Base-by-base conservation (phyloP, 176 grass and related monocot genomes). In the Urochloa ruziziensis region DNA sequence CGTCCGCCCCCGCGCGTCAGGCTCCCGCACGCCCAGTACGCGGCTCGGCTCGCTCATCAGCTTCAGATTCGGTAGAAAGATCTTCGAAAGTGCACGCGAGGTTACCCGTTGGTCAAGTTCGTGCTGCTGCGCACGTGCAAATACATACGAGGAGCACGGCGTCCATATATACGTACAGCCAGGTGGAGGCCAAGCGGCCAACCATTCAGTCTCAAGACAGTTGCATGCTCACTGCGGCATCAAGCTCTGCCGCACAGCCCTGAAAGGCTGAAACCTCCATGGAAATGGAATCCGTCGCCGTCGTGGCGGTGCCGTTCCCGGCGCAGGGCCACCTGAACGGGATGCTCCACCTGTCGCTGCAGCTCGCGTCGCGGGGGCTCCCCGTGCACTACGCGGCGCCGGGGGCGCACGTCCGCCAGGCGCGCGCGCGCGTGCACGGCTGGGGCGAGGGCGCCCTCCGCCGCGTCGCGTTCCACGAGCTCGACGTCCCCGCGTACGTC, bases 311-410 rank as follows among this genome's bases (percentile, higher is more conserved):
- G 48, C 92, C 89, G 58, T 74, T 78, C 60, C 86, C 89, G 4
- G 74, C 83, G 36, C 86, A 91, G 74, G 89, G 92, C 62, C 92
- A 94, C 83, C 88, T 94, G 36, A 90, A 88, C 85, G 86, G 82
- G 63, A 74, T 91, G 11, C 91, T 91, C 35, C 85, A 91, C 82
- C 35, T 94, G 7, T 85, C 91, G 8, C 71, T 88, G 61, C 67
- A n/a, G 28, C 85, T 94, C 73, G 89, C 85, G 30, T 65, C 52
- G 36, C 81, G 73, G 7, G 76, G 81, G 33, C 69, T 91, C 29
- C 0, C 81, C 85, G 81, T 91, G 66, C 81, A 88, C 75, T 91
- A 82, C 69, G 90, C 86, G 44, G 82, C 77, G 61, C 43, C 85
- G 4, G 28, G 61, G 77, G 30, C 60, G 53, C 90, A 88, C 75